Evolutionary conservation across 495 filamentous ascomycete genomes (phyloP), one percentile per base, ranked within the genome.

Genomic region (Lasiosphaeris hirsuta): DNA sequence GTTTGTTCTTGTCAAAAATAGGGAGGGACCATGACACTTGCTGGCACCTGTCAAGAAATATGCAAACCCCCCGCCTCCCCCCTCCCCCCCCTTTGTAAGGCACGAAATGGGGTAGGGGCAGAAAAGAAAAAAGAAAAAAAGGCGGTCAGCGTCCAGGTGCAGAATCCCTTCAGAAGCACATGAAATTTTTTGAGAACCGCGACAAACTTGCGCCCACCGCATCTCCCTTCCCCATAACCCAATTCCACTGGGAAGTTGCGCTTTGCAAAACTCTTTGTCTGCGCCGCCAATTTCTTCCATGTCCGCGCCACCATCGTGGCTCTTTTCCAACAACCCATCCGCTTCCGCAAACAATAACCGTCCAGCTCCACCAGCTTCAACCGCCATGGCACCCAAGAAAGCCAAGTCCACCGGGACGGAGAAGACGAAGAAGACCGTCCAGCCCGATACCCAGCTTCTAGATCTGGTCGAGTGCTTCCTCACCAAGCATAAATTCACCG

Each of bases 381-480:
- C 57, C 15, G 34, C 49, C 11, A 39, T 49, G 14, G 37, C 46
- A 56, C n/a, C 14, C 53, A 68, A 69, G 63, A 67, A 70, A 55
- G 35, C 57, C 36, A 74, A 70, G 67, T 65, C 68, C 36, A 65
- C 65, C 54, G 51, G 45, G 54, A 38, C 48, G n/a, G 57, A 64
- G 51, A 69, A 67, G 52, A 47, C 59, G n/a, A 44, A 45, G 1
- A 40, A 66, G 41, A 33, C 61, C 44, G 41, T 47, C 19, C 60
- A 73, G 52, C 81, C 80, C 35, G 80, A 86, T 9, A 60, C 78
- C 15, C 79, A 84, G 64, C 71, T 92, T 13, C 65, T 90, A 58
- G 79, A 83, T 40, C 75, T 89, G n/a, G 78, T 92, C 60, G 80
- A 82, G 34, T 72, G 75, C 11, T 90, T 90, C 71, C 77, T 92